Evolutionary conservation across 2,329 filamentous ascomycete species (phyloP), one percentile per base, ranked within the genome.

Genomic region (Plenodomus tracheiphilus): DNA sequence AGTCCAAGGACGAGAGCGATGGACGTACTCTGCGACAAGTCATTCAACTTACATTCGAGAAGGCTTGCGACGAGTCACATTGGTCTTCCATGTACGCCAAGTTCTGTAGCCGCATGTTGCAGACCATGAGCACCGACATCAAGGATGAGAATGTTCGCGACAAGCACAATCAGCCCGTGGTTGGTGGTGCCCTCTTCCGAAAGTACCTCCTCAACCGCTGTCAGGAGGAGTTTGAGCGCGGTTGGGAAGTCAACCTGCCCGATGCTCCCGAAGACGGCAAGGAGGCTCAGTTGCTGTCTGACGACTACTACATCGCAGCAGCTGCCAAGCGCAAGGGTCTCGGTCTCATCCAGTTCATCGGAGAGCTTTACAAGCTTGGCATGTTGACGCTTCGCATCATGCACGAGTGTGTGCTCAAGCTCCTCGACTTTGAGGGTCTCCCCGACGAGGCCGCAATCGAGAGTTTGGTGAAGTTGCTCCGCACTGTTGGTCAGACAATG

Each of bases 341-440:
- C 58, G 94, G 94, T 86, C 84, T 99, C 18, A 93, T 99, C 57
- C 93, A 97, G 76, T 99, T 99, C 78, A 99, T 99, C 70, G 94
- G 94, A 79, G 94, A 99, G 77, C 85, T 99, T 39, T 99, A 96
- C 85, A 99, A 97, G 81, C 85, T 99, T 53, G 87, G 88, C 72
- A 99, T 99, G 94, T 83, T 99, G 74, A 99, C 94, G 53, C 90
- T 97, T 74, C 89, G 93, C 73, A 99, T 99, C 77, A 99, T 99
- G 94, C 93, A 99, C 79, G 91, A 97, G 76, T 99, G 94, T 82
- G 91, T 99, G 21, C 87, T 91, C 78, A 96, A 96, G 76, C 84
- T 99, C 56, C 89, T 99, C 60, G 93, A 99, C 76, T 97, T 95
- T 75, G 88, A 93, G 68, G 91, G 90, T 54, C 79, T 91, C 53